Evolutionary conservation across 2,329 filamentous ascomycete genomes (phyloP).

Genomic region (Fusarium keratoplasticum): DNA sequence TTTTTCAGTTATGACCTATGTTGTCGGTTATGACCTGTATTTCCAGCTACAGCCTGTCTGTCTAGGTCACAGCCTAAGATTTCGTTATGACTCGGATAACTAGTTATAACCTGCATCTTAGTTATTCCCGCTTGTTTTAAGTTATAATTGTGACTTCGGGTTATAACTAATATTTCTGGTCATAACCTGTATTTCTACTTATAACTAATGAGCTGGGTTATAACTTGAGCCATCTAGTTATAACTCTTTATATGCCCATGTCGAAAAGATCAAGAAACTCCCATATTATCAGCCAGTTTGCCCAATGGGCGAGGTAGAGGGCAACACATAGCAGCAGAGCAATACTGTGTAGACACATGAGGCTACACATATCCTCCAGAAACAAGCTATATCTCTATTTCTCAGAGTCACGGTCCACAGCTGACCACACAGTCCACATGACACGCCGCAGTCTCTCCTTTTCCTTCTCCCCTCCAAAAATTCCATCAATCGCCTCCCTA

Average conservation of each 20-base stretch:
- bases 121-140: background rate
- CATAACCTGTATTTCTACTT: background rate
- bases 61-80: background rate
- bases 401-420: background rate
- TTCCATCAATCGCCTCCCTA: constrained; percentile 70
- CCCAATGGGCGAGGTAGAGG: background rate
- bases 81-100: background rate
- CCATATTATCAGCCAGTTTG: background rate
- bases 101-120: background rate
- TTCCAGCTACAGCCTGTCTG: background rate
- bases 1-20: background rate
- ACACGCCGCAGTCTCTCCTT: constrained; percentile 65
- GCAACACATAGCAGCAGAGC: background rate
- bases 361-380: background rate
- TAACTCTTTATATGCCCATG: background rate
- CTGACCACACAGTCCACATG: constrained; percentile 56
- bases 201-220: background rate
- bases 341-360: background rate
- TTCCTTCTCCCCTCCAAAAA: constrained; percentile 74
- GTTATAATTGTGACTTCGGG: background rate
- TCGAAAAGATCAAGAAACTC: background rate
- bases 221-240: background rate
- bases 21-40: background rate
- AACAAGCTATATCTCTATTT: background rate
- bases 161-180: background rate